Percentiles rank a stretch among this genome's conserved stretches.
These are phyloP conservation scores for Vanderwaltozyma polyspora DNA, from an alignment of 805 yeast genomes.

Conservation along the genomic window DNA sequence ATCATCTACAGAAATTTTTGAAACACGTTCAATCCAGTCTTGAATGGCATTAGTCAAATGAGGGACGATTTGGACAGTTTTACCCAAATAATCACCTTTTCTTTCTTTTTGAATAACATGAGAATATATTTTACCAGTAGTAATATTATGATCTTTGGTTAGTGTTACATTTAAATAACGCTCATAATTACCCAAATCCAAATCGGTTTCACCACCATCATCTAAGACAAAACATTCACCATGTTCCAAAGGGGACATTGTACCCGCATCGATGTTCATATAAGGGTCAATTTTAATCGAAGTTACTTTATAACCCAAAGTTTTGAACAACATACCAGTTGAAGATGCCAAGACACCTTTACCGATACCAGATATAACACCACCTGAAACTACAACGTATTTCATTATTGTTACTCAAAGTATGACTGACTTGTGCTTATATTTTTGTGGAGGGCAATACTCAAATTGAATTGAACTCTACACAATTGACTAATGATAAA, in stretches of 20 bases:
- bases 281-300: constrained; percentile 97
- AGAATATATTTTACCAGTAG: constrained; percentile 94
- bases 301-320: constrained; percentile 87
- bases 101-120: constrained; percentile 90
- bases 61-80: constrained; percentile 98
- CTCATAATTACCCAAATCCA: constrained; percentile 96
- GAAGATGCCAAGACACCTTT: constrained; percentile 97
- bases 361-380: constrained; percentile 98
- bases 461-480: too few relatives aligned
- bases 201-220: constrained; percentile 98
- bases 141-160: constrained; percentile 89
- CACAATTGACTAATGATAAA: too few relatives aligned
- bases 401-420: constrained; percentile 45
- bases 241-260: constrained; percentile 98
- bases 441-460: too few relatives aligned
- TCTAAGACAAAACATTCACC: constrained; percentile 96
- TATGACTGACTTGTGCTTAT: not conserved
- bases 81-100: constrained; percentile 93
- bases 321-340: constrained; percentile 87
- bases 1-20: constrained; percentile 85
- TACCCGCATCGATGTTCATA: constrained; percentile 98
- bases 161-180: constrained; percentile 88
- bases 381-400: constrained; percentile 98
- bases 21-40: constrained; percentile 93
- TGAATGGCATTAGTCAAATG: constrained; percentile 95